Percentiles rank a stretch among this genome's conserved stretches.
These are phyloP conservation scores for Isatis lusitanica DNA, from an alignment of 441 rosid genomes.

Conservation along the genomic window DNA sequence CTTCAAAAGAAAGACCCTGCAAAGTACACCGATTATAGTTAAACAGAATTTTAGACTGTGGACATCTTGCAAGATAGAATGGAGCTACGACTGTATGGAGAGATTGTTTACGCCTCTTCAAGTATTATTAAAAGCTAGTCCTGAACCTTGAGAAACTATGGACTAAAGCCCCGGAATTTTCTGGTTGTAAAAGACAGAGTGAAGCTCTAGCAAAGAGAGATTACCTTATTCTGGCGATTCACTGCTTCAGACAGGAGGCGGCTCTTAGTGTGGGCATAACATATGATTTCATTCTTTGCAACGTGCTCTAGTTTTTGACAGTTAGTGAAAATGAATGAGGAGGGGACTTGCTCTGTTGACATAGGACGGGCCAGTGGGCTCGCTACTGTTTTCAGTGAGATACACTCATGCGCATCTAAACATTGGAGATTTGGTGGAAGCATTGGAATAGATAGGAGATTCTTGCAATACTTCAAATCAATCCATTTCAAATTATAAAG, in stretches of 20 bases:
- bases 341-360: not conserved
- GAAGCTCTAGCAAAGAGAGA: not conserved
- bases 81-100: too few species aligned
- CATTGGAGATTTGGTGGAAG: conserved; percentile 8
- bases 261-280: not conserved
- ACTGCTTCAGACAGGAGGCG: not conserved
- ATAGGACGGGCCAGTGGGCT: not conserved
- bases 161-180: too few species aligned
- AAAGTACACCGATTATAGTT: not conserved
- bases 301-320: not conserved
- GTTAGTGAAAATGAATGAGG: not conserved
- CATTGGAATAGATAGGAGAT: not conserved
- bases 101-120: too few species aligned
- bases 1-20: conserved; percentile 15
- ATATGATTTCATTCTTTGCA: not conserved
- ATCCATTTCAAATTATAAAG: not conserved
- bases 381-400: not conserved
- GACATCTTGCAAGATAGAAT: not conserved
- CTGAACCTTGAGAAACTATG: too few species aligned
- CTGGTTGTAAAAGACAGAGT: too few species aligned
- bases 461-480: not conserved
- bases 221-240: conserved; percentile 16
- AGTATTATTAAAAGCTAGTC: too few species aligned
- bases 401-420: conserved; percentile 11
- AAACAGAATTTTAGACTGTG: not conserved